Conservation (phyloP, 352 stramenopile species). For the Phytophthora sp. region DNA sequence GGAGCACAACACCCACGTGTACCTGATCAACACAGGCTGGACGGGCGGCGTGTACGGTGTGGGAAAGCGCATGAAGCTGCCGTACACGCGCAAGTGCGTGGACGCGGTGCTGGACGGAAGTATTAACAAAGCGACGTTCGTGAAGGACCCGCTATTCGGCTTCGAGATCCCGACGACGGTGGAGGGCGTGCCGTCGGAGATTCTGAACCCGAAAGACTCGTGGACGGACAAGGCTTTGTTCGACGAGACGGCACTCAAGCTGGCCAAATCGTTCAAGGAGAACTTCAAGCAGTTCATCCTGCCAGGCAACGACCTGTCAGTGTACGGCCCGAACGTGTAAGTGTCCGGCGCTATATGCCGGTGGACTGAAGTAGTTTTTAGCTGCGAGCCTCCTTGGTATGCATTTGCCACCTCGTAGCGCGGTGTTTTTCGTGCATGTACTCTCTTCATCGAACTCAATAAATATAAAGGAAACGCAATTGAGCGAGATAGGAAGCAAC, state of each 20-base stretch:
- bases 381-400: background rate
- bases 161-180: conserved; percentile 72
- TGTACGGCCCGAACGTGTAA: conserved; percentile 64
- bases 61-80: conserved; percentile 97
- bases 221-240: conserved; percentile 86
- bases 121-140: conserved; percentile 69
- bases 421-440: conserved; percentile 25
- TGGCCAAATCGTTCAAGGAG: conserved; percentile 77
- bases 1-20: conserved; percentile 93
- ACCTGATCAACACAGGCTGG: conserved; percentile 98
- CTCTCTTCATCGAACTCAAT: conserved; percentile 22
- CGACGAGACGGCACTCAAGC: conserved; percentile 73
- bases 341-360: background rate
- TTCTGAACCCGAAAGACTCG: conserved; percentile 76
- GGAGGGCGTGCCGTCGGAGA: conserved; percentile 73
- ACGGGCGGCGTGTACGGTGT: conserved; percentile 93
- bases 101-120: conserved; percentile 75
- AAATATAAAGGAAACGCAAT: conserved; percentile 25
- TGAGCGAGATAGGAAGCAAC: background rate
- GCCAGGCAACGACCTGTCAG: conserved; percentile 73
- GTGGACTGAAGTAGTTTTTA: background rate
- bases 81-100: conserved; percentile 79
- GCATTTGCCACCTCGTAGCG: background rate
- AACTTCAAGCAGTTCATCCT: conserved; percentile 90
- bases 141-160: conserved; percentile 76